Evolutionary conservation across 2,329 filamentous ascomycete genomes (phyloP), one percentile per base, ranked within the genome.

Genomic region (Cadophora malorum): DNA sequence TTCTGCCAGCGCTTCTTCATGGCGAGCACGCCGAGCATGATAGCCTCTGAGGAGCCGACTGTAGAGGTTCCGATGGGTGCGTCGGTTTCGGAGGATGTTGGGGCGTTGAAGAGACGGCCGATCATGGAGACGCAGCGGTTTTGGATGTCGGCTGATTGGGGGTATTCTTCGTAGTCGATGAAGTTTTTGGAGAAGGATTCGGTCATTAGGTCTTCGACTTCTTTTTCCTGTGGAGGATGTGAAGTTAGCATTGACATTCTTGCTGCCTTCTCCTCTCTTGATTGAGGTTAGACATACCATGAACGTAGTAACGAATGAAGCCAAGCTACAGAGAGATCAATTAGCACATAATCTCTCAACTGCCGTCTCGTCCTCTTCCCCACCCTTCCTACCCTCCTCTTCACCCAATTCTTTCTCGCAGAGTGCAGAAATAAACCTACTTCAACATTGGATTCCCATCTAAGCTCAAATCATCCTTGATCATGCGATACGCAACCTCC

Each of bases 1-100:
- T 96, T 94, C 83, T 92, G 90, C 95, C 95, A 98, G 76, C 91
- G 88, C 83, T 90, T 93, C 87, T 97, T 97, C 94, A 97, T 97
- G 74, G 94, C 94, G 45, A 97, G 83, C 1, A 93, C 91, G 53
- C 83, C 90, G 47, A 94, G 85, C 91, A 93, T 92, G 81, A 94
- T 94, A 75, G 91, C 92, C 79, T 98, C 95, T 64, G 93, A 97
- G 68, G 91, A 94, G 58, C 95, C 95, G 69, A 97, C 90, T 52
- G 91, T 94, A 5, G 91, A 95, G 0, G 94, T 97, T 50, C 94
- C 94, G 78, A 97, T 88, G 58, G 93, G 88, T 69, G 89, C 88
- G 1, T 83, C 82, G 33, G 85, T 83, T 3, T 85, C 81, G 12
- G 81, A 81, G 16, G 82, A 79, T 0, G 81, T 80, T 0, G 93